Evolutionary conservation across 2,329 filamentous ascomycete species (phyloP).

Genomic region (Eutypa lata): DNA sequence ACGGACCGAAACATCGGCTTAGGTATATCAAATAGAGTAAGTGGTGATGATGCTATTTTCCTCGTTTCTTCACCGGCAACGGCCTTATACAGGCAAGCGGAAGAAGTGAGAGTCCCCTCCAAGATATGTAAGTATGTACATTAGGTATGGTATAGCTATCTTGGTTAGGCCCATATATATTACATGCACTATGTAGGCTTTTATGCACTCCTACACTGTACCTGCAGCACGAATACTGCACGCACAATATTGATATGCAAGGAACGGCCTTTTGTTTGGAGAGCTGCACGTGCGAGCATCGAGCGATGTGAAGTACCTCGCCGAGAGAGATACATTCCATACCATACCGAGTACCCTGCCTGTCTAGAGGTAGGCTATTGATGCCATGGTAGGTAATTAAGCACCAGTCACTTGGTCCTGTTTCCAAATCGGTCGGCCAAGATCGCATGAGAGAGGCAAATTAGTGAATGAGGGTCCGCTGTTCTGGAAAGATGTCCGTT

Average conservation of each 20-base stretch:
- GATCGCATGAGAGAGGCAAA: not conserved
- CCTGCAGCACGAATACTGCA: slow-evolving; percentile 25
- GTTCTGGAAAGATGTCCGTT: not conserved
- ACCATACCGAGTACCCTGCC: slow-evolving; percentile 16
- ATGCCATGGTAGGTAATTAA: not conserved
- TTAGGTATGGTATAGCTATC: no score
- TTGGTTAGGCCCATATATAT: not conserved
- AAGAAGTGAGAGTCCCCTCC: no score
- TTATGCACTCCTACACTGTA: slow-evolving; percentile 16
- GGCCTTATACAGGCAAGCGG: no score
- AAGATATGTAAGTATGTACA: no score
- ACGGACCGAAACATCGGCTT: not conserved
- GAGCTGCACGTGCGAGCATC: slow-evolving; percentile 10
- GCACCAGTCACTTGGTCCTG: not conserved
- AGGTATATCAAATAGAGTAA: no score
- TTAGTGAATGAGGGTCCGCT: not conserved
- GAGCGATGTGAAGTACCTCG: slow-evolving; percentile 8
- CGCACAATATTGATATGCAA: slow-evolving; percentile 29
- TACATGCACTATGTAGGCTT: not conserved
- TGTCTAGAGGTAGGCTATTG: not conserved
- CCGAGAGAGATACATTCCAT: slow-evolving; percentile 7
- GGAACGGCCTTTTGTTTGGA: slow-evolving; percentile 19
- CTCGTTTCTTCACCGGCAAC: not conserved
- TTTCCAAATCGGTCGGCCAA: not conserved
- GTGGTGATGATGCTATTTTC: no score